A percentile compares a stretch with the other conserved stretches of the same genome.
These are phyloP conservation scores for Linaria vulgaris DNA, from an alignment of 257 asterid species.

Conservation along the genomic window DNA sequence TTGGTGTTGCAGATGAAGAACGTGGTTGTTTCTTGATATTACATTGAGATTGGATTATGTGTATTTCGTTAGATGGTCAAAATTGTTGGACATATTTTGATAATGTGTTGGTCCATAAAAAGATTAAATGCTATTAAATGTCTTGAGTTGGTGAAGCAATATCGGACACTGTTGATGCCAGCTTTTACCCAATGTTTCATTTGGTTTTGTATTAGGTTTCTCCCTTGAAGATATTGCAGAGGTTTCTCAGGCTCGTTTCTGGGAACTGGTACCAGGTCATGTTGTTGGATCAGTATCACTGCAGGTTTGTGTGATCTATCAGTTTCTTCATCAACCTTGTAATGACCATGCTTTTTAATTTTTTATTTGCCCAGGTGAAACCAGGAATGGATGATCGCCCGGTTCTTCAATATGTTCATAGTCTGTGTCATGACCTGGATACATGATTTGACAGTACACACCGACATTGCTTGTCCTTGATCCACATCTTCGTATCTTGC, in stretches of 20 bases:
- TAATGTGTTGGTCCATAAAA: too few relatives aligned
- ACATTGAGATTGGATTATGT: too few relatives aligned
- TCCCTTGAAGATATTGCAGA: slow-evolving; percentile 68
- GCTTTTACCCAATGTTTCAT: not conserved
- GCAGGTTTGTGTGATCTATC: slow-evolving; percentile 46
- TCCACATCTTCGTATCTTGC: not conserved
- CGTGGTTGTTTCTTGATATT: too few relatives aligned
- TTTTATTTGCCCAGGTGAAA: slow-evolving; percentile 54
- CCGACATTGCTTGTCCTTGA: slow-evolving; percentile 37
- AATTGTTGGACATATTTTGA: too few relatives aligned
- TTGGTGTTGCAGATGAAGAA: too few relatives aligned
- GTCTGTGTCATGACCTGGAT: slow-evolving; percentile 83
- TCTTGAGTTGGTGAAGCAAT: too few relatives aligned
- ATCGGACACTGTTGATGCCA: too few relatives aligned
- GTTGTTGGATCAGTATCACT: slow-evolving; percentile 79
- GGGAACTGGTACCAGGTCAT: slow-evolving; percentile 95
- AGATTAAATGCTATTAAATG: too few relatives aligned
- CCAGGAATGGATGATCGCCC: slow-evolving; percentile 62
- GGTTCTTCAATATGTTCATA: slow-evolving; percentile 66
- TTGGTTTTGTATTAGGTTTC: slow-evolving; percentile 43
- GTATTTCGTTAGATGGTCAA: too few relatives aligned
- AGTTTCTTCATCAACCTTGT: not conserved
- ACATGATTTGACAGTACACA: slow-evolving; percentile 78
- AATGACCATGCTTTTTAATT: not conserved
- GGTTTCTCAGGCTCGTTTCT: slow-evolving; percentile 75